Conservation (phyloP, 768 basidiomycete genomes). For the Rhizopogon vesiculosus region DNA sequence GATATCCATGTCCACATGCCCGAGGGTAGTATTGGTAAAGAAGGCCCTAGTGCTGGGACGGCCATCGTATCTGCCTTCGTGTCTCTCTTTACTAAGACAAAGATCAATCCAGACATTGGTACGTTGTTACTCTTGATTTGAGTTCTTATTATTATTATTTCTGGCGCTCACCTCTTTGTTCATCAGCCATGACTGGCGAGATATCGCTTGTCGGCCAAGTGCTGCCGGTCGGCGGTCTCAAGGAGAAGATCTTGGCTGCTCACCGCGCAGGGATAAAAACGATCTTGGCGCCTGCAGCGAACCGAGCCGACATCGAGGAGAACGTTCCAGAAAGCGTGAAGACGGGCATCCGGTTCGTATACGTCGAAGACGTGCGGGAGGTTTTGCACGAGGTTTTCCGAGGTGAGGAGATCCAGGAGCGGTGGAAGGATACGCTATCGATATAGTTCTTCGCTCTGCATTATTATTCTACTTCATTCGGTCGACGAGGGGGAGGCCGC, state of each 20-base stretch:
- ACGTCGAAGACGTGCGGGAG: slow-evolving; percentile 90
- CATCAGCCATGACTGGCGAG: slow-evolving; percentile 93
- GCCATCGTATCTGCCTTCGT: slow-evolving; percentile 91
- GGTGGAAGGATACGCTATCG: slow-evolving; percentile 63
- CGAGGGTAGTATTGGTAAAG: slow-evolving; percentile 89
- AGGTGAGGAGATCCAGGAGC: slow-evolving; percentile 49
- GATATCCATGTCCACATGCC: slow-evolving; percentile 98
- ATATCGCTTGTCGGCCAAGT: slow-evolving; percentile 96
- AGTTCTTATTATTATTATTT: not conserved
- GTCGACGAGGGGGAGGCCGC: not conserved
- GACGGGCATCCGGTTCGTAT: slow-evolving; percentile 90
- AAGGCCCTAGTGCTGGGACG: slow-evolving; percentile 95
- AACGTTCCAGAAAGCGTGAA: slow-evolving; percentile 97
- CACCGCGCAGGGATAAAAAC: slow-evolving; percentile 96
- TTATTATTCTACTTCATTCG: slow-evolving; percentile 2
- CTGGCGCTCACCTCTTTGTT: not conserved
- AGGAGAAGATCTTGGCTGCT: slow-evolving; percentile 95
- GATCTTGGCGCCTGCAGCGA: slow-evolving; percentile 81
- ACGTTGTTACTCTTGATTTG: slow-evolving; percentile 20
- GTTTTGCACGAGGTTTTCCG: slow-evolving; percentile 86
- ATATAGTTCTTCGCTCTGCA: slow-evolving; percentile 7
- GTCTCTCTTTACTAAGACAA: slow-evolving; percentile 82
- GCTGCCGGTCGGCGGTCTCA: slow-evolving; percentile 91
- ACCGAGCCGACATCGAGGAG: slow-evolving; percentile 93
- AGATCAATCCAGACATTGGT: slow-evolving; percentile 87